Evolutionary conservation across 495 filamentous ascomycete species (phyloP), one percentile per base, ranked within the genome.

Genomic region (Tuber microsphaerosporum): DNA sequence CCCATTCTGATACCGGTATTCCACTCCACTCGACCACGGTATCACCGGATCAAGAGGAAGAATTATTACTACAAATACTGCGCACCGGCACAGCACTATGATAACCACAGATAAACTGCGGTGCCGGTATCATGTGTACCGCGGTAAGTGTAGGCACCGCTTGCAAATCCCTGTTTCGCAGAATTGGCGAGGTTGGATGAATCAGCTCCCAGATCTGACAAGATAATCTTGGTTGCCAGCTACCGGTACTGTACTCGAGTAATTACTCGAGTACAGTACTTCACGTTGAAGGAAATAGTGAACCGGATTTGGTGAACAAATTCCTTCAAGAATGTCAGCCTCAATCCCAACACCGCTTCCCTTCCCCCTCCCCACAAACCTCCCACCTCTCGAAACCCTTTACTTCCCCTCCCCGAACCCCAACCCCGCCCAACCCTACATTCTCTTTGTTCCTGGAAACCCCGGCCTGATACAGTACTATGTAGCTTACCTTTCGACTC

Each of bases 401-500:
- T 92, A 90, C 78, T 91, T 88, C 77, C 93, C 82, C 61, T 92
- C 76, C 7, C 88, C 86, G 70, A 92, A 88, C 34, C 91, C 88
- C 77, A 72, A 91, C 87, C 44, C 89, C 89, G 45, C 88, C 84
- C 61, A 71, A 68, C 70, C 89, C 86, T 75, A 88, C 85, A 3
- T 91, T 88, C 80, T 88, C 85, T 92, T 96, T 83, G 89, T 97
- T 61, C 86, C 93, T 42, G 94, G 94, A 22, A 97, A 97, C 76
- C 94, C 94, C 16, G 94, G 94, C 0, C 85, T 97, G 46, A 90
- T 97, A 69, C 85, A 84, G 44, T 97, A 94, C 86, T 98, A 97
- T 84, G 83, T 86, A 48, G 86, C 88, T 1, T 97, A 96, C 83
- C 86, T 93, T 37, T 89, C 84, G 69, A 84, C 34, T 77, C 85